Percentiles rank a stretch among this genome's conserved stretches.
phyloP scores from a whole-genome alignment of 106 monocot species.

The Vanilla planifolia region DNA sequence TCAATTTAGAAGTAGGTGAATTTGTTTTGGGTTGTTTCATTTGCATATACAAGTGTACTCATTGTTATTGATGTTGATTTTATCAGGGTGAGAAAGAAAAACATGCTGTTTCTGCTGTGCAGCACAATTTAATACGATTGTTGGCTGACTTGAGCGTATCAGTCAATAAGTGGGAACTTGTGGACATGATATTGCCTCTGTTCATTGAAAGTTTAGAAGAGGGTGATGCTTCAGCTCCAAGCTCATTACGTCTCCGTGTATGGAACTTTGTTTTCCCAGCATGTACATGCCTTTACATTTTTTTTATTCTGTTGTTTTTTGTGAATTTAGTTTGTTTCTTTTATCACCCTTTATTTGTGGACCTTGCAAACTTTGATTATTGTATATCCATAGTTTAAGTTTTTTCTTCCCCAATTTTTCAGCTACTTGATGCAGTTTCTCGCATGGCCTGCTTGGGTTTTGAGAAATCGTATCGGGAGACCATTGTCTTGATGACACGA shows the following conservation, averaged over 20 bases:
- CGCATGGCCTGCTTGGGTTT: constrained; percentile 89
- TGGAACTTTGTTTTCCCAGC: constrained; percentile 38
- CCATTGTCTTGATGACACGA: constrained; percentile 93
- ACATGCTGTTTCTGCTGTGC: constrained; percentile 47
- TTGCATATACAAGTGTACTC: constrained; percentile 2
- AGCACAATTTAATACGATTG: constrained; percentile 75
- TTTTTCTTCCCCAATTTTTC: constrained; percentile 17
- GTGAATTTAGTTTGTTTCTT: constrained; percentile 2
- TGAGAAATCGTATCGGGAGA: constrained; percentile 98
- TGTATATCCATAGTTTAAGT: constrained; percentile 7
- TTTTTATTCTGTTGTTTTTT: neutral
- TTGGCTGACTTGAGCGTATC: constrained; percentile 80
- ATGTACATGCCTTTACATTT: constrained; percentile 20
- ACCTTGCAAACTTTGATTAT: neutral
- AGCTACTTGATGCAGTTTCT: constrained; percentile 97
- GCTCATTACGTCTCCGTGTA: constrained; percentile 87
- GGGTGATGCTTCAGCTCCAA: constrained; percentile 86
- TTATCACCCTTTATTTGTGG: neutral
- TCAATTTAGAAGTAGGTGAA: too few relatives aligned
- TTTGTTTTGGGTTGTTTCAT: neutral
- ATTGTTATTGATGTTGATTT: neutral
- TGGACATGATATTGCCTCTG: constrained; percentile 97
- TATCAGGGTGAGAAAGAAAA: constrained; percentile 81
- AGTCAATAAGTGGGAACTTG: constrained; percentile 90
- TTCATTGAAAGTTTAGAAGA: constrained; percentile 99